Percentiles rank a stretch among this genome's conserved stretches.
Conservation (phyloP, 148 eudicot species). For the Chenopodium quinoa region DNA sequence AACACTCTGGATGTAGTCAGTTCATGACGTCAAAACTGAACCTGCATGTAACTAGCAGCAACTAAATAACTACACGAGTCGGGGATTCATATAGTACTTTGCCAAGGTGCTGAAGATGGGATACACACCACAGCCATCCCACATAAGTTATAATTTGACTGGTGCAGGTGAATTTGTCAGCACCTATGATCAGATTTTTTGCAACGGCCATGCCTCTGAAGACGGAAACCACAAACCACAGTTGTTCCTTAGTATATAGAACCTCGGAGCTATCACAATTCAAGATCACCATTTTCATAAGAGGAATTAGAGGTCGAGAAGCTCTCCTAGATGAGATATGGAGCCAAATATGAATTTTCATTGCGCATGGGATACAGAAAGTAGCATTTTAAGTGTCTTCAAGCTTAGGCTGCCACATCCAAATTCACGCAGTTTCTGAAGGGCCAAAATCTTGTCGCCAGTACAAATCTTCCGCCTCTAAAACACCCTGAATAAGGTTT, state of each 20-base stretch:
- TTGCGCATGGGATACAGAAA: neutral
- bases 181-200: neutral
- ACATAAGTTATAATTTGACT: neutral
- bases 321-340: neutral
- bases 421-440: constrained; percentile 2
- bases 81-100: neutral
- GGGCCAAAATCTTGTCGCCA: constrained; percentile 17
- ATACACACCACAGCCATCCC: neutral
- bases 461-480: constrained; percentile 34
- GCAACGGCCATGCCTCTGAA: neutral
- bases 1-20: neutral
- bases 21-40: neutral
- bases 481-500: constrained; percentile 36
- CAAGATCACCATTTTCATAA: neutral
- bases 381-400: neutral
- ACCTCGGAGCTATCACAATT: neutral
- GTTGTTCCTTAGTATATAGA: neutral
- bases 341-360: neutral
- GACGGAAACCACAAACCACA: neutral
- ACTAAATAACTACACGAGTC: neutral
- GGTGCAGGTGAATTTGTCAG: neutral
- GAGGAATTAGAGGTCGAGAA: neutral
- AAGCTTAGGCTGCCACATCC: neutral
- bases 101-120: neutral
- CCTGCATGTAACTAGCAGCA: neutral